phyloP scores from a whole-genome alignment of 2,329 filamentous ascomycete genomes.

The Phialocephala sp. region DNA sequence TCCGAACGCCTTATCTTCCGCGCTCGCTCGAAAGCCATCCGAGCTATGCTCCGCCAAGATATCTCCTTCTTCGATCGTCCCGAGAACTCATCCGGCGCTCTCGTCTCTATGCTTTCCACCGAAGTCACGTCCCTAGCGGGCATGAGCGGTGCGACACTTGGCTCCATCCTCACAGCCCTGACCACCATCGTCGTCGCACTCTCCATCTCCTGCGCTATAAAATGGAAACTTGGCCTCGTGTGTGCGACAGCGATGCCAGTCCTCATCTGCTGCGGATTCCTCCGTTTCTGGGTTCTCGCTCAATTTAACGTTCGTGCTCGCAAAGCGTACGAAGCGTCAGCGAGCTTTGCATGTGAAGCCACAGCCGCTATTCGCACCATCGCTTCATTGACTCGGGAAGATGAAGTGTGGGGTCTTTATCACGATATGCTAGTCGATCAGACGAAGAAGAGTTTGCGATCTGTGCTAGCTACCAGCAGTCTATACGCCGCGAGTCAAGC shows the following conservation, averaged over 20 bases:
- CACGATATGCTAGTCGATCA: constrained; percentile 1
- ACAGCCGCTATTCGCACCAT: constrained; percentile 53
- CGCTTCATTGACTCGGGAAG: constrained; percentile 49
- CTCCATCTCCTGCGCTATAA: constrained; percentile 19
- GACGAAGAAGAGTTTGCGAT: constrained; percentile 3
- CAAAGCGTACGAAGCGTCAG: constrained; percentile 48
- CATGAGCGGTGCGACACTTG: constrained; percentile 82
- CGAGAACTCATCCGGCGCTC: constrained; percentile 82
- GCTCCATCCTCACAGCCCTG: constrained; percentile 77
- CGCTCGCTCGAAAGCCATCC: constrained; percentile 71
- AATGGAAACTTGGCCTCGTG: constrained; percentile 49
- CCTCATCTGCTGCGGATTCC: constrained; percentile 46
- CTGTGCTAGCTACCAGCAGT: constrained; percentile 35
- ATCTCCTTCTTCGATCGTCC: constrained; percentile 88
- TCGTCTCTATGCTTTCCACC: constrained; percentile 86
- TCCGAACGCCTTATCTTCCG: constrained; percentile 67
- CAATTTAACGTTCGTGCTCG: constrained; percentile 47
- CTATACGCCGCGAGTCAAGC: constrained; percentile 37
- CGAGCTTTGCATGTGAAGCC: constrained; percentile 53
- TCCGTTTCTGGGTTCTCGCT: constrained; percentile 50
- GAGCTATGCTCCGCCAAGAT: constrained; percentile 86
- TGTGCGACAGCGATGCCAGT: constrained; percentile 45
- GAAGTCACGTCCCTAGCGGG: constrained; percentile 76
- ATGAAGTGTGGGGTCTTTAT: constrained; percentile 10
- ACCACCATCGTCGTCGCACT: constrained; percentile 80